Evolutionary conservation across 2,329 filamentous ascomycete species (phyloP), one percentile per base, ranked within the genome.

Genomic region (Pezicula radicicola): DNA sequence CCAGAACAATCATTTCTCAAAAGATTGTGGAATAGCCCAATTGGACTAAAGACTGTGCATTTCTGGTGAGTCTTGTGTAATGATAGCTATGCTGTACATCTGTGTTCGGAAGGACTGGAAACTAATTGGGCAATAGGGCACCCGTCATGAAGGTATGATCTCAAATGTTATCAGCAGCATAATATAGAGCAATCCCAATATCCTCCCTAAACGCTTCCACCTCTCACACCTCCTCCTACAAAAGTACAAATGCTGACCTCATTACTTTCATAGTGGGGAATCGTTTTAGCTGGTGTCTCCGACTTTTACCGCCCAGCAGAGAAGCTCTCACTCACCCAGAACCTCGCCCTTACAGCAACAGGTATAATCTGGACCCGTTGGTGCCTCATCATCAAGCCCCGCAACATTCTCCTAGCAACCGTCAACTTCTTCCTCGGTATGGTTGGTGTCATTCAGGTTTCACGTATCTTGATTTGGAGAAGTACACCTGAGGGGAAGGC

Each of bases 391-490:
- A 99, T 99, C 75, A 91, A 85, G 73, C 94, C 94, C 52, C 85
- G 85, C 74, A 99, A 99, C 79, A 76, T 91, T 66, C 87, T 97
- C 87, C 91, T 99, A 54, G 94, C 94, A 55, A 85, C 91, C 50
- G 94, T 97, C 69, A 99, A 99, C 83, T 97, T 97, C 83, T 95
- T 97, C 81, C 88, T 99, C 63, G 93, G 89, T 65, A 75, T 87
- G 60, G 92, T 97, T 57, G 94, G 94, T 64, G 75, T 89, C 53
- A 80, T 90, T 60, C 94, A 99, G 78, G 79, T 90, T 60, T 75
- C 75, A 60, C 87, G 94, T 64, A 97, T 97, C 66, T 71, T 83
- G 62, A 51, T 82, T 64, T 87, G 85, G 70, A 78, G 86, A 63
- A 72, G 76, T 59, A 79, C 77, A 55, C 72, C 85, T 66, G 85